Base-by-base conservation (phyloP, 768 basidiomycete species). In the Phallus indusiatus region DNA sequence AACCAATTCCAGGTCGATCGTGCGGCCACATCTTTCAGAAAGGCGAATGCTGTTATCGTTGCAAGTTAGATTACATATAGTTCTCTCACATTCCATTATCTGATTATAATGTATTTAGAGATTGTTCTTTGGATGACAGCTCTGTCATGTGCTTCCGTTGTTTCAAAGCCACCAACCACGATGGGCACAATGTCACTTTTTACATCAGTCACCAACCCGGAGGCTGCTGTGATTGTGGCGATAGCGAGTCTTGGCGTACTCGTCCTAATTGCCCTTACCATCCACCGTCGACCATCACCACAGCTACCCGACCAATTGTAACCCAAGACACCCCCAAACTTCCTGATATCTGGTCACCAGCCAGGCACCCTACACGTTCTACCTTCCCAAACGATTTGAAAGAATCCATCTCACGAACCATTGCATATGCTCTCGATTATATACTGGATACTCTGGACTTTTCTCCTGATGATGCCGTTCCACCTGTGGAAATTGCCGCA, bases 151-250 rank as follows among this genome's bases (percentile, higher is more conserved):
- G 95, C 69, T 78, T 89, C 1, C 79, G 81, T 52, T 98, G 96
- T 71, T 98, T 94, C 73, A 86, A 90, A 64, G 81, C 88, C 1
- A 88, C 89, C n/a, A 79, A 87, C 59, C 95, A 98, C 68, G 73
- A 75, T 20, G 84, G 83, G 49, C 95, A 98, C 74, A 95, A 92
- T 63, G 84, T 97, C 65, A 87, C 88, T 60, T 94, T 98, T 75
- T 92, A 90, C 71, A 88, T 95, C 64, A 86, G 89, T 8, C 90
- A 90, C 60, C 93, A 96, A 64, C 86, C 89, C 0, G 89, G 93
- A 7, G 90, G 93, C 5, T 94, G 90, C 64, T 99, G 96, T 68
- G 94, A 97, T 71, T 97, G 95, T 65, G 93, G 93, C 16, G 94
- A 97, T 66, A 76, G 80, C 21, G 88, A 95, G 66, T 90, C 91